Conservation (phyloP, 2,329 filamentous ascomycete species). For the Bipolaris cookei region DNA sequence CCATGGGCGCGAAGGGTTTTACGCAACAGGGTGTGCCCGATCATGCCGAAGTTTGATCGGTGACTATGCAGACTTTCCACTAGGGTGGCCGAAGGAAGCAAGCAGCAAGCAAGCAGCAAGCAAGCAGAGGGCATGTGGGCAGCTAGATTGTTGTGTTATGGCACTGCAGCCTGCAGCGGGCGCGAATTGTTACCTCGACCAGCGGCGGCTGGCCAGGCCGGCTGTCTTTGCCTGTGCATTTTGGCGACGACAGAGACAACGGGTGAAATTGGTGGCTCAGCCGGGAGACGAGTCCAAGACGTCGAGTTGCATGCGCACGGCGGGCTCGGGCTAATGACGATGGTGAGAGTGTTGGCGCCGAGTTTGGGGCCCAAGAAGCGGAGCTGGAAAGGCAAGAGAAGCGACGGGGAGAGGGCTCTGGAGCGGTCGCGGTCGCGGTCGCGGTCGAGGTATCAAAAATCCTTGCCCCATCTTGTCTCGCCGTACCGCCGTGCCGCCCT, state of each 20-base stretch:
- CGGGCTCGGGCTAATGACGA: slow-evolving; percentile 4
- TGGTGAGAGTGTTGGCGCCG: slow-evolving; percentile 5
- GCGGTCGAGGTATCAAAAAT: too few species aligned
- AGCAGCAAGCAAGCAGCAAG: background rate
- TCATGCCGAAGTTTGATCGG: slow-evolving; percentile 20
- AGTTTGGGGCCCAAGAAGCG: slow-evolving; percentile 6
- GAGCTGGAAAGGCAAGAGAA: background rate
- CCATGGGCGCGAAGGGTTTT: slow-evolving; percentile 21
- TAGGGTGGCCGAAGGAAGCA: slow-evolving; percentile 10
- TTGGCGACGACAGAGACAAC: background rate
- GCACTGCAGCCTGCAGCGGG: background rate
- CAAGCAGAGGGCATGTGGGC: background rate
- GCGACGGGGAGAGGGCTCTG: background rate
- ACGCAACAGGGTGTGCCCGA: slow-evolving; percentile 21
- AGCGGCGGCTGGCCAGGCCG: slow-evolving; percentile 1
- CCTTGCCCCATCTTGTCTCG: background rate
- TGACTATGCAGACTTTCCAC: slow-evolving; percentile 13
- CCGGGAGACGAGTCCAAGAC: slow-evolving; percentile 20
- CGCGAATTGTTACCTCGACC: background rate
- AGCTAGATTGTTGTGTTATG: background rate
- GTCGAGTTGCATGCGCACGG: slow-evolving; percentile 19
- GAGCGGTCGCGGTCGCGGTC: background rate
- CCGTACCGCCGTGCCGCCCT: background rate
- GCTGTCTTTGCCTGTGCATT: background rate
- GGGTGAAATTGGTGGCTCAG: slow-evolving; percentile 6